These are phyloP conservation scores for Thermomyces lanuginosus DNA, from an alignment of 2,329 filamentous ascomycete species.

Conservation along the genomic window DNA sequence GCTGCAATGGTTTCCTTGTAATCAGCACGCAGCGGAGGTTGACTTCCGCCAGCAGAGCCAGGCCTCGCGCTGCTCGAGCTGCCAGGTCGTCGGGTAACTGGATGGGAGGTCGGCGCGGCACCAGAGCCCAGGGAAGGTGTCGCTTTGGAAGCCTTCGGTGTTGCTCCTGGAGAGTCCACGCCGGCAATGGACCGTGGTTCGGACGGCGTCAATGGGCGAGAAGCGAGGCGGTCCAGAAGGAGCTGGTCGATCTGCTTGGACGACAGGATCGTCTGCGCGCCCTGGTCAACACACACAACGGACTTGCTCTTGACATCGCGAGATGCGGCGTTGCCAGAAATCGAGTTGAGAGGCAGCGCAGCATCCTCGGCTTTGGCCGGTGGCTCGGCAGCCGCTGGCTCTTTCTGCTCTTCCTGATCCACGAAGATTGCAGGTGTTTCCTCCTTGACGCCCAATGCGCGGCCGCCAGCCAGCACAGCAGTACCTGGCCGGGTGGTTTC, in stretches of 20 bases:
- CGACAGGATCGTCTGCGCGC: constrained; percentile 72
- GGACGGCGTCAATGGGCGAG: constrained; percentile 18
- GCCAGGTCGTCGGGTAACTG: constrained; percentile 41
- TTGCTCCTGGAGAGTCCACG: constrained; percentile 20
- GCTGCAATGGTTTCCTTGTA: constrained; percentile 75
- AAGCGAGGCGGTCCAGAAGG: constrained; percentile 38
- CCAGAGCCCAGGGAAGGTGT: constrained; percentile 16
- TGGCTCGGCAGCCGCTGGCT: too few relatives aligned
- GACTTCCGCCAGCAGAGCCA: constrained; percentile 24
- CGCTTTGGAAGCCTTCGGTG: constrained; percentile 20
- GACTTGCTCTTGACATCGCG: constrained; percentile 15
- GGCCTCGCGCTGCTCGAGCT: constrained; percentile 54
- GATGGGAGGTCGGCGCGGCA: constrained; percentile 17
- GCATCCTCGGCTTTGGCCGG: too few relatives aligned
- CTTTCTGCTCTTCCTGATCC: constrained; percentile 15
- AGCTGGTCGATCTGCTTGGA: constrained; percentile 65
- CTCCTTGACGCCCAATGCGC: constrained; percentile 1
- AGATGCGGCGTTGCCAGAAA: constrained; percentile 40
- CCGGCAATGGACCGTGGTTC: constrained; percentile 17
- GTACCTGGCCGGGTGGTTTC: constrained; percentile 9
- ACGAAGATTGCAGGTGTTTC: constrained; percentile 25
- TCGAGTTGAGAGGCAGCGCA: constrained; percentile 45
- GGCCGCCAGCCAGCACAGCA: constrained; percentile 6
- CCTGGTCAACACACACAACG: constrained; percentile 46
- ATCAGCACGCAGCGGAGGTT: constrained; percentile 64